Percentiles rank a stretch among this genome's conserved stretches.
Evolutionary conservation across 495 filamentous ascomycete genomes (phyloP).

Genomic region (Aspergillus affinis): DNA sequence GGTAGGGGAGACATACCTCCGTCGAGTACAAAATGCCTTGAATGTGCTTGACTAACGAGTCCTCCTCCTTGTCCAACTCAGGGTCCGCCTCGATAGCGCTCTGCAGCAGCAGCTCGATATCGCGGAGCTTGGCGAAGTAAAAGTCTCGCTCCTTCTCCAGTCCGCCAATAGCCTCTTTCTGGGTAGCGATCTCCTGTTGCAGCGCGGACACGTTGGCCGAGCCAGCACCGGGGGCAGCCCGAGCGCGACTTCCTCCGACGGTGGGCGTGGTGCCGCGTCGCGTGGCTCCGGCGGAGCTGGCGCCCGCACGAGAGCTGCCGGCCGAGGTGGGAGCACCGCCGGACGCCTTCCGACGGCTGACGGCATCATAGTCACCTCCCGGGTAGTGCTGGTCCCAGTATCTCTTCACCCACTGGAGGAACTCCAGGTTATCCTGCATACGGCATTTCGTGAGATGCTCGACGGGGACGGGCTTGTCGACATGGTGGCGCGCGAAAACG

Average conservation of each 20-base stretch:
- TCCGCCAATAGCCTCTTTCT: conserved; percentile 84
- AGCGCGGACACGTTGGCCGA: conserved; percentile 63
- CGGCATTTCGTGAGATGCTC: conserved; percentile 92
- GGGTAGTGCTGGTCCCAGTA: conserved; percentile 99
- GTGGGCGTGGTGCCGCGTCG: conserved; percentile 76
- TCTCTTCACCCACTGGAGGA: conserved; percentile 92
- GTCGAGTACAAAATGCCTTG: conserved; percentile 97
- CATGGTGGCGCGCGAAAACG: conserved; percentile 76
- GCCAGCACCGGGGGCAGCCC: conserved; percentile 50
- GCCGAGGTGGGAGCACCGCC: conserved; percentile 56
- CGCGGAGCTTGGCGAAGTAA: conserved; percentile 96
- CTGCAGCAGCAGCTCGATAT: conserved; percentile 94
- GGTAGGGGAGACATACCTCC: conserved; percentile 59
- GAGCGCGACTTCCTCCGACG: conserved; percentile 48
- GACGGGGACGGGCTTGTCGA: conserved; percentile 86
- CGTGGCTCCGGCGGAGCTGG: conserved; percentile 53
- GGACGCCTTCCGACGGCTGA: conserved; percentile 76
- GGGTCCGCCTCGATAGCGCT: conserved; percentile 86
- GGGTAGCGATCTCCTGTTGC: conserved; percentile 73
- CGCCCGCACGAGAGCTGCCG: conserved; percentile 39
- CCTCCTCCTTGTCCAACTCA: conserved; percentile 88
- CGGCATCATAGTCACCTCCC: conserved; percentile 92
- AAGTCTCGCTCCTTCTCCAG: conserved; percentile 95
- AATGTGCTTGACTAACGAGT: conserved; percentile 87
- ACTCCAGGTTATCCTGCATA: conserved; percentile 99